phyloP scores from a whole-genome alignment of 208 protist species.

The Trypanosoma lewisi region DNA sequence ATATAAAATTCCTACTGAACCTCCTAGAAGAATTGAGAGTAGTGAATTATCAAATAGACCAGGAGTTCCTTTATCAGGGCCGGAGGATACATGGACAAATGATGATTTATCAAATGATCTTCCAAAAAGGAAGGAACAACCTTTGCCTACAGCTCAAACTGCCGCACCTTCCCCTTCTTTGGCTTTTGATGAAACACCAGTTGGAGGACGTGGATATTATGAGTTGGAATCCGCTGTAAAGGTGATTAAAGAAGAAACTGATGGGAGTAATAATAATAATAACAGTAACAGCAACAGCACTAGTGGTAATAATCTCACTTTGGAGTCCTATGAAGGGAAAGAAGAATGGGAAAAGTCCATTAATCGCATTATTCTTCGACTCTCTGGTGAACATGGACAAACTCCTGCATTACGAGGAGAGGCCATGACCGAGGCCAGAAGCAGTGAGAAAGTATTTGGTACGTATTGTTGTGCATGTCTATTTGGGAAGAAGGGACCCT shows the following conservation, averaged over 20 bases:
- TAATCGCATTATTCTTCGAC: conserved; percentile 48
- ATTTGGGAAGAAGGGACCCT: conserved; percentile 54
- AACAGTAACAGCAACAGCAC: neutral
- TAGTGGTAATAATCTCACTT: neutral
- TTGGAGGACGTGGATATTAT: conserved; percentile 65
- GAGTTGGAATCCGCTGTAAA: conserved; percentile 32
- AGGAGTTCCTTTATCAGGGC: neutral
- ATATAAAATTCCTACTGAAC: conserved; percentile 19
- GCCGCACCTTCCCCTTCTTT: neutral
- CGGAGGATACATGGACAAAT: neutral
- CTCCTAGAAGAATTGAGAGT: neutral
- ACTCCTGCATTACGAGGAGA: conserved; percentile 45
- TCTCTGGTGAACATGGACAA: conserved; percentile 31
- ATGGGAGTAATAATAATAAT: neutral
- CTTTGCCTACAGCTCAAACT: neutral
- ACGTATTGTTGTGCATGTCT: conserved; percentile 71
- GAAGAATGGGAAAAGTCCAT: conserved; percentile 74
- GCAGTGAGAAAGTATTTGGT: conserved; percentile 61
- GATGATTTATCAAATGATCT: neutral
- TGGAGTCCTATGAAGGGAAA: conserved; percentile 34
- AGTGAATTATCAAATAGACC: neutral
- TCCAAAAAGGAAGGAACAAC: neutral
- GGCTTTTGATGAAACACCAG: conserved; percentile 71
- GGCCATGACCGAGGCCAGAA: conserved; percentile 34
- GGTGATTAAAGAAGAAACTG: neutral